Base-by-base conservation (phyloP, 768 basidiomycete genomes). In the Thelephora aurantiotincta region DNA sequence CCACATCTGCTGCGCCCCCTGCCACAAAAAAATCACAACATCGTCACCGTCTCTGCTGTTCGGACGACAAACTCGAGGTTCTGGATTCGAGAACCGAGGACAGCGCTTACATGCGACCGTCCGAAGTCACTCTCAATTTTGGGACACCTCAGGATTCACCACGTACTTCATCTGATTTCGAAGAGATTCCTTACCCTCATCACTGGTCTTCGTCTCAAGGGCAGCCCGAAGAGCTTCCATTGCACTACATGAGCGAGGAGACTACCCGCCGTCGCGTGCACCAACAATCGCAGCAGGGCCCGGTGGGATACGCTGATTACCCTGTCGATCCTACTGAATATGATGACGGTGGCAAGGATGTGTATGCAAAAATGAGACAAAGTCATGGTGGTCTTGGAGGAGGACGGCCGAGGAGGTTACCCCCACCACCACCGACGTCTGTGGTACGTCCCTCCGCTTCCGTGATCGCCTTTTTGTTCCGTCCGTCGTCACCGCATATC, bases 121-220 rank as follows among this genome's bases (percentile, higher is more conserved):
- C 75, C 57, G 77, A 82, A 60, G 70, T 85, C 54, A 71, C 79
- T 57, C 71, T 88, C 52, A 78, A 84, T 60, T 74, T 88, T 63
- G 80, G 77, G 59, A 65, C 74, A 51, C 69, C 72, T 50, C 67
- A 73, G 56, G 63, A 64, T 47, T 63, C 70, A 38, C 62, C 69
- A 38, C 68, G 68, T 57, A 67, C 73, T 44, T 77, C 77, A 48
- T 75, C 74, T 54, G 83, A 85, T 54, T 85, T 82, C 62, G 82
- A 85, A 63, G 72, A 85, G 58, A 66, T 84, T 50, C 61, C 71
- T 12, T 75, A 85, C 51, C 82, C 82, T 35, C 55, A 65, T 20
- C 64, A 35, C 63, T 51, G 54, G 63, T 35, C 50, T 45, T 48
- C 49, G 50, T 51, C 46, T 47, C 50, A 50, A 49, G 46, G 48